Base-by-base conservation (phyloP, 108 stramenopile genomes). In the Cafeteria roenbergensis region DNA sequence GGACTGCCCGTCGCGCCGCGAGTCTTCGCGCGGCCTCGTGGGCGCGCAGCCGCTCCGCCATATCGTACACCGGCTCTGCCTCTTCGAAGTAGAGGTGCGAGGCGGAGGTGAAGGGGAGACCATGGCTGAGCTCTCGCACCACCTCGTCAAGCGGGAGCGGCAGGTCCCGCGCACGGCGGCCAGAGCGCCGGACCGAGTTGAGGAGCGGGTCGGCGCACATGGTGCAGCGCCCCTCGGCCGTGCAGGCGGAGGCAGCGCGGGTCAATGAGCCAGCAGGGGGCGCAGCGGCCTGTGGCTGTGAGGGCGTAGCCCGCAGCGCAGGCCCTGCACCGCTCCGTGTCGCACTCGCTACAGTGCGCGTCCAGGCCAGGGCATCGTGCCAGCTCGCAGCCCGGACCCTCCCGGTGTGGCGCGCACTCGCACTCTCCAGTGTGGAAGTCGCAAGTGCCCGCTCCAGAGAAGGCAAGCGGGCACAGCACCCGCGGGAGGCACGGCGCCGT, bases 61-160 rank as follows among this genome's bases (percentile, higher is more conserved):
- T 61, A 1, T 29, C 17, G 30, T 22, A 28, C 38, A 76, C 80
- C 1, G 59, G 65, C 67, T 82, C 82, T 1, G 88, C 86, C 32
- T 86, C 83, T 51, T 79, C 82, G 65, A 87, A 88, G 38, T 78
- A 82, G 57, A 73, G 75, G 1, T 69, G 75, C 27, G 74, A 74
- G 24, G 68, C 57, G 31, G 81, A 84, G 21, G 85, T 85, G 63
- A 87, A 88, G n/a, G 86, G 84, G 28, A 88, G 68, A 14, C 71
- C 69, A 22, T 77, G 63, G 55, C 80, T 72, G 22, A 88, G 68
- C 55, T 86, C 82, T 50, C 87, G 79, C 30, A 38, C 66, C 25
- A 71, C 25, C 63, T 88, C 87, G 58, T 88, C 87, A n/a, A 75
- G 53, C 0, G 87, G 87, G 17, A 88, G 67, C 0, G 72, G 61